These are phyloP conservation scores for Aspergillus pseudonomiae DNA, from an alignment of 2,329 filamentous ascomycete genomes.

Conservation along the genomic window DNA sequence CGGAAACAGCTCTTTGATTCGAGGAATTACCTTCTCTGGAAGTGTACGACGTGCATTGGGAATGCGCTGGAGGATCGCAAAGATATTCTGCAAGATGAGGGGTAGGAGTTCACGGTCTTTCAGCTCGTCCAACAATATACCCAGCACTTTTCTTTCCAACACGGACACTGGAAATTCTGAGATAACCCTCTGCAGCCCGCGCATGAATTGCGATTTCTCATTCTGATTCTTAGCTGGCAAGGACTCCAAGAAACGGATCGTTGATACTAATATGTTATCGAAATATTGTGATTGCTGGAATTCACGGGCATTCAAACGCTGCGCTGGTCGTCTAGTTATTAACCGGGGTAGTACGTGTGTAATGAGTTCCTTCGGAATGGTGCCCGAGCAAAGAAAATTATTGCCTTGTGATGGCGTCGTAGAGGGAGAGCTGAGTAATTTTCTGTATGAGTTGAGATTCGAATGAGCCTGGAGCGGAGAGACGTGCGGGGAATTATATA, in stretches of 20 bases:
- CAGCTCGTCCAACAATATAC: slow-evolving; percentile 85
- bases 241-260: slow-evolving; percentile 89
- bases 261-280: slow-evolving; percentile 94
- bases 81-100: slow-evolving; percentile 85
- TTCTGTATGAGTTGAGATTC: slow-evolving; percentile 82
- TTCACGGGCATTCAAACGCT: slow-evolving; percentile 82
- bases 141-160: slow-evolving; percentile 90
- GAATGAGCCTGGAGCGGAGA: slow-evolving; percentile 84
- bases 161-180: slow-evolving; percentile 92
- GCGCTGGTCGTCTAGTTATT: slow-evolving; percentile 83
- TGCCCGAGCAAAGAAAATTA: slow-evolving; percentile 78
- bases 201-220: slow-evolving; percentile 90
- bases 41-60: slow-evolving; percentile 79
- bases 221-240: slow-evolving; percentile 88
- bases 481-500: slow-evolving; percentile 91
- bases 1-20: slow-evolving; percentile 80
- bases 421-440: slow-evolving; percentile 76
- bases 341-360: slow-evolving; percentile 78
- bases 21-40: slow-evolving; percentile 82
- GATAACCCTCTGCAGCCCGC: slow-evolving; percentile 82
- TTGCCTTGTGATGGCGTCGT: slow-evolving; percentile 78
- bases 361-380: slow-evolving; percentile 77
- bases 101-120: slow-evolving; percentile 89
- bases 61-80: slow-evolving; percentile 81
- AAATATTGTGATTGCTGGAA: slow-evolving; percentile 97